These are phyloP conservation scores for Acanthamoeba culbertsoni DNA, from an alignment of 208 protist species.

Conservation along the genomic window DNA sequence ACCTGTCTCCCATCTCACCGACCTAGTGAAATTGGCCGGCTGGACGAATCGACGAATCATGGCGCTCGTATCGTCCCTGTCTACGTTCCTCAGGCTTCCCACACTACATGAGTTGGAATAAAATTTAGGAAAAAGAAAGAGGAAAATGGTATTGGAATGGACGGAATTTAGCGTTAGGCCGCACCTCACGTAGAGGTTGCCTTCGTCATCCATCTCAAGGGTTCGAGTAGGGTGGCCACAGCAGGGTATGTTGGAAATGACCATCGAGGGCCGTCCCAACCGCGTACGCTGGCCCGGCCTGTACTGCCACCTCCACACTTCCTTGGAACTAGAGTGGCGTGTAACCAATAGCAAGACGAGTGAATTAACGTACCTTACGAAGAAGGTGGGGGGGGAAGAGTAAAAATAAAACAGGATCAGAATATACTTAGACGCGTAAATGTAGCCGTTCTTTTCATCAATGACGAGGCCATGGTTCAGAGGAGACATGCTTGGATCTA, in stretches of 20 bases:
- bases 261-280: background rate
- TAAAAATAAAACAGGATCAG: background rate
- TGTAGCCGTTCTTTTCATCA: background rate
- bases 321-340: background rate
- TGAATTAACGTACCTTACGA: background rate
- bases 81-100: background rate
- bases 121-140: background rate
- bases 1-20: background rate
- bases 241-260: background rate
- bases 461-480: background rate
- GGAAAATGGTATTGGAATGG: background rate
- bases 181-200: background rate
- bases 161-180: too few relatives aligned
- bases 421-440: slow-evolving; percentile 7
- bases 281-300: background rate
- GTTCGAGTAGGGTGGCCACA: background rate
- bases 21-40: background rate
- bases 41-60: background rate
- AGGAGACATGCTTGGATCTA: background rate
- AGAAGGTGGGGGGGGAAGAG: background rate
- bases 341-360: background rate
- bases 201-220: background rate
- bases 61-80: background rate
- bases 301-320: slow-evolving; percentile 29
- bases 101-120: background rate